A percentile compares a stretch with the other conserved stretches of the same genome.
These are phyloP conservation scores for Neophaeococcomyces mojaviensis DNA, from an alignment of 2,329 filamentous ascomycete genomes.

Conservation along the genomic window DNA sequence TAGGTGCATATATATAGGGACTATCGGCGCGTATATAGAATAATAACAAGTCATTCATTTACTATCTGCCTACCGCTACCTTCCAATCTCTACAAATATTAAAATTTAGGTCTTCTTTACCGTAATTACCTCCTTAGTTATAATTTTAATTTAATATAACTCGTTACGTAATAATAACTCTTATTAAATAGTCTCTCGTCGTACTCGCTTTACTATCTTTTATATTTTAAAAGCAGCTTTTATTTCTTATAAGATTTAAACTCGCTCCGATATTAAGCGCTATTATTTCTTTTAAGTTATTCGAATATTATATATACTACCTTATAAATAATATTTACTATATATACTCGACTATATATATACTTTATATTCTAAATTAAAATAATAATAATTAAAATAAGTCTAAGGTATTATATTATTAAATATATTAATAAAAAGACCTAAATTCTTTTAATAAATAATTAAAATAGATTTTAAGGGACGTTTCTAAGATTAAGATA, in stretches of 20 bases:
- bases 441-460: no score
- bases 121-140: not conserved
- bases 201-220: no score
- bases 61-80: no score
- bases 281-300: not conserved
- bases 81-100: no score
- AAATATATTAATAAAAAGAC: not conserved
- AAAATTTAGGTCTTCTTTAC: not conserved
- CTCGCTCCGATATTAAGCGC: not conserved
- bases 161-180: not conserved
- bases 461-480: no score
- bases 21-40: no score
- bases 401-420: no score
- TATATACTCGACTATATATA: not conserved
- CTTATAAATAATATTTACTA: not conserved
- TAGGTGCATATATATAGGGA: no score
- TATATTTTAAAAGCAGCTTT: no score
- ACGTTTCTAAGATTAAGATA: no score
- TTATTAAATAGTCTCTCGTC: no score
- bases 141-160: not conserved
- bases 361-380: not conserved
- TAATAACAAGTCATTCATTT: no score
- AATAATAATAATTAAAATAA: not conserved
- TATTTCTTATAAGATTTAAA: not conserved
- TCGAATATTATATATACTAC: not conserved